A percentile compares a stretch with the other conserved stretches of the same genome.
These are phyloP conservation scores for Dryas octopetala DNA, from an alignment of 306 rosid species.

Conservation along the genomic window DNA sequence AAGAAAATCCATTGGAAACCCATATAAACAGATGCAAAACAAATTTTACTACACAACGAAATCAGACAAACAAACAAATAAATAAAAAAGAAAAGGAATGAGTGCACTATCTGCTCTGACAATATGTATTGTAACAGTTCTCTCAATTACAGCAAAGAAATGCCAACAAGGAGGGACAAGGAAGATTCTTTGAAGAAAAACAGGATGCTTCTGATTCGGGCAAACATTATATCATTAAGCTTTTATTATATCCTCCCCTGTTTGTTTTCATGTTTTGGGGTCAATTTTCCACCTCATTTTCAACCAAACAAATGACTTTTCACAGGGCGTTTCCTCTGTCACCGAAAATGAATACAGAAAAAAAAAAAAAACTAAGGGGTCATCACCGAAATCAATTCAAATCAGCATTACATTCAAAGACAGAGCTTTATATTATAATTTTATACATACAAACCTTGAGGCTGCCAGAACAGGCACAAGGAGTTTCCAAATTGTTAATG, in stretches of 20 bases:
- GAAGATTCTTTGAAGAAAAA: not conserved
- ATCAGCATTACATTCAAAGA: not conserved
- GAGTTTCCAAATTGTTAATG: constrained; percentile 68
- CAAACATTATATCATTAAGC: too few relatives aligned
- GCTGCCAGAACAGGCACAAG: constrained; percentile 94
- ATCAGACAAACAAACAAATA: not conserved
- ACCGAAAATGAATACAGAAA: not conserved
- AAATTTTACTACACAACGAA: not conserved
- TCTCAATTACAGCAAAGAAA: not conserved
- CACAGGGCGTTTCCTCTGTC: not conserved
- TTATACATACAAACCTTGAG: constrained; percentile 56
- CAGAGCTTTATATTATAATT: not conserved
- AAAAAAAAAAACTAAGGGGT: not conserved
- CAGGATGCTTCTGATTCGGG: too few relatives aligned
- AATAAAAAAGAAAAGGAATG: not conserved
- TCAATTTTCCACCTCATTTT: not conserved
- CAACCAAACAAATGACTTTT: too few relatives aligned
- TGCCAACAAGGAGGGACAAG: not conserved
- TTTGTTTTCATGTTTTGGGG: not conserved
- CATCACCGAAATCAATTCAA: not conserved
- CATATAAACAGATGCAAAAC: constrained; percentile 11
- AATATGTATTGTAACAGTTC: not conserved
- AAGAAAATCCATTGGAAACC: constrained; percentile 15
- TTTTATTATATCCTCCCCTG: not conserved
- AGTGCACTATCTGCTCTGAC: not conserved